Percentiles rank a stretch among this genome's conserved stretches.
phyloP scores from a whole-genome alignment of 148 eudicot genomes.

The Vaccinium macrocarpon region DNA sequence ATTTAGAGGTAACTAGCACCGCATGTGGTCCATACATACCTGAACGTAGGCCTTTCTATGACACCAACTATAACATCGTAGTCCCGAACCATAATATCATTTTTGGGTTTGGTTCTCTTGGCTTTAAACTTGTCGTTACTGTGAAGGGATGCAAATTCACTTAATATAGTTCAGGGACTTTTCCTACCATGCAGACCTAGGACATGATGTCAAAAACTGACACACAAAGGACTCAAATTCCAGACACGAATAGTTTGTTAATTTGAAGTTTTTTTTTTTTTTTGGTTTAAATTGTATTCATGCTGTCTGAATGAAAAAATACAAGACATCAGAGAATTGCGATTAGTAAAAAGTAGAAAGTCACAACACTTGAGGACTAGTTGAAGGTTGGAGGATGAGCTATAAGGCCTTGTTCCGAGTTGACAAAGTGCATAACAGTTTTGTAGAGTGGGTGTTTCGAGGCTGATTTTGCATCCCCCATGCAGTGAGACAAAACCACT shows the following conservation, averaged over 20 bases:
- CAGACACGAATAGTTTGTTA: not conserved
- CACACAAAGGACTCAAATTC: not conserved
- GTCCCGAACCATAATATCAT: not conserved
- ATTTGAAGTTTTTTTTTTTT: not conserved
- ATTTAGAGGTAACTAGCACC: not conserved
- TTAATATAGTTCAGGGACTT: not conserved
- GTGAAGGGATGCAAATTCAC: not conserved
- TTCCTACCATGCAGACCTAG: not conserved
- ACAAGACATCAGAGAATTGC: not conserved
- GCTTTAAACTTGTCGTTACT: not conserved
- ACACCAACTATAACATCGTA: not conserved
- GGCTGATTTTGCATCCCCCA: too few relatives aligned
- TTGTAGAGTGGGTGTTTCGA: too few relatives aligned
- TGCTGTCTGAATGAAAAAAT: not conserved
- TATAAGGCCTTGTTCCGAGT: too few relatives aligned
- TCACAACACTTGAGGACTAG: too few relatives aligned
- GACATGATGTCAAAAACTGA: not conserved
- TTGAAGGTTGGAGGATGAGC: too few relatives aligned
- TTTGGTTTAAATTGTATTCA: not conserved
- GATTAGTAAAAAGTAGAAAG: not conserved
- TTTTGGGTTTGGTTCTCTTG: not conserved
- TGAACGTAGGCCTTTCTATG: not conserved
- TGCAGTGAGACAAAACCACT: too few relatives aligned
- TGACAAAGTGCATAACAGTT: too few relatives aligned
- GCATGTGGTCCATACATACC: not conserved